Percentiles rank a stretch among this genome's conserved stretches.
phyloP scores from a whole-genome alignment of 2,329 filamentous ascomycete genomes.

The Mariannaea sp. region DNA sequence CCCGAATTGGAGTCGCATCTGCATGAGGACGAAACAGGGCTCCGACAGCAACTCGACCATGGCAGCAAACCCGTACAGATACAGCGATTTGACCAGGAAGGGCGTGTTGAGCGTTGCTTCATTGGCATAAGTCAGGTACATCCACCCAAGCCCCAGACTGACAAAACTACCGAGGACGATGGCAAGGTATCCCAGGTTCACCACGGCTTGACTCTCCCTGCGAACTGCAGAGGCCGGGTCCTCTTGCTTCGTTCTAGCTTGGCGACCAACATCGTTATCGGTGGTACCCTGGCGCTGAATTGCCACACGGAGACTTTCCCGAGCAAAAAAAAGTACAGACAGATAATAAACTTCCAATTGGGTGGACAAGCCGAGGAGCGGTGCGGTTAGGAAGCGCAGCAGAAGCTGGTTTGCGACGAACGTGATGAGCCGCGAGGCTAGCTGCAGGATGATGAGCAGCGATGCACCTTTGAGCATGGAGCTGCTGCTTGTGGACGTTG shows the following conservation, averaged over 20 bases:
- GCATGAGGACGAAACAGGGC: conserved; percentile 86
- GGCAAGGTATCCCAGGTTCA: conserved; percentile 87
- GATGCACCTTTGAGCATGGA: conserved; percentile 72
- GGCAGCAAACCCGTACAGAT: conserved; percentile 61
- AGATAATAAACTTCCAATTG: conserved; percentile 94
- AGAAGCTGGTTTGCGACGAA: conserved; percentile 92
- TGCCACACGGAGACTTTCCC: conserved; percentile 89
- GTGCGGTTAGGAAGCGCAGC: conserved; percentile 83
- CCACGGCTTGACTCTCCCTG: conserved; percentile 69
- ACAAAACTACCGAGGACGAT: conserved; percentile 70
- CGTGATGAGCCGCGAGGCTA: conserved; percentile 84
- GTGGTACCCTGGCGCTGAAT: conserved; percentile 72
- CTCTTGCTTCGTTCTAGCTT: conserved; percentile 10
- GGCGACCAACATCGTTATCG: conserved; percentile 10
- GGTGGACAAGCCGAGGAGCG: conserved; percentile 81
- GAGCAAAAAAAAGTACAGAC: conserved; percentile 90
- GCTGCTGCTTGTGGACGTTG: conserved; percentile 11
- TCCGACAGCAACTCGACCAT: conserved; percentile 81
- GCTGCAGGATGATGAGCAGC: conserved; percentile 84
- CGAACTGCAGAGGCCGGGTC: conserved; percentile 23
- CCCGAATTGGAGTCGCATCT: conserved; percentile 79
- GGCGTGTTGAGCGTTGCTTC: conserved; percentile 60
- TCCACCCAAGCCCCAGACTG: conserved; percentile 65
- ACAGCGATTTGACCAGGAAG: conserved; percentile 61
- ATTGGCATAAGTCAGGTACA: conserved; percentile 65